Base-by-base conservation (phyloP, 2,329 filamentous ascomycete genomes). In the Colletotrichum trifolii region DNA sequence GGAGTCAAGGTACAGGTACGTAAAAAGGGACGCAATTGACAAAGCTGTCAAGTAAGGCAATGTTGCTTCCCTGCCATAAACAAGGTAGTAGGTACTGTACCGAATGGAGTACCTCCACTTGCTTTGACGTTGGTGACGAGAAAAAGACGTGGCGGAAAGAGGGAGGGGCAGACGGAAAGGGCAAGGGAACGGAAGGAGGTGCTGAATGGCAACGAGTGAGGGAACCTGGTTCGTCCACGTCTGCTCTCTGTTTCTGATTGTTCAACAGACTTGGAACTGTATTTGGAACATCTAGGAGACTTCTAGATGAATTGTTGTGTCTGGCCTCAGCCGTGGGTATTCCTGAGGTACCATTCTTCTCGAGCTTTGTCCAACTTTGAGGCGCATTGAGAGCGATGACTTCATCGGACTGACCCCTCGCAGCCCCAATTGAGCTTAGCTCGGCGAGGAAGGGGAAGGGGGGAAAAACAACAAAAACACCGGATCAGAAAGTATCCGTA, bases 381-480 rank as follows among this genome's bases (percentile, higher is more conserved):
- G 25, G 43, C 35, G 54, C 40, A 52, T 56, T 56, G 55, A 52
- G 42, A 11, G 53, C 40, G 53, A 63, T 63, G 63, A 63, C 63
- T 66, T 63, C 59, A 66, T 63, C 40, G 35, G 34, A 38, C 43
- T 33, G 33, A 8, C 40, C n/a, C 49, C 43, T 12, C 42, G 40
- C 9, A 17, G 12, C 35, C 50, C 60, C 48, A n/a, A 59, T 55
- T 46, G 42, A 45, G 54, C 43, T 17, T 64, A 54, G 60, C 45
- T 46, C 17, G 4, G 38, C 11, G n/a, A 17, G 33, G 40, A 4
- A 25, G 36, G 33, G 36, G n/a, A 46, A 33, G 25, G 12, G 4
- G 17, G 17, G n/a, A 25, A 25, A 36, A 42, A 40, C 25, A 35
- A 33, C 33, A 7, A 35, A 33, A 13, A 34, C 2, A 47, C 8